Conservation (phyloP, 2,329 filamentous ascomycete species). For the Pleochaeta shiraiana region DNA sequence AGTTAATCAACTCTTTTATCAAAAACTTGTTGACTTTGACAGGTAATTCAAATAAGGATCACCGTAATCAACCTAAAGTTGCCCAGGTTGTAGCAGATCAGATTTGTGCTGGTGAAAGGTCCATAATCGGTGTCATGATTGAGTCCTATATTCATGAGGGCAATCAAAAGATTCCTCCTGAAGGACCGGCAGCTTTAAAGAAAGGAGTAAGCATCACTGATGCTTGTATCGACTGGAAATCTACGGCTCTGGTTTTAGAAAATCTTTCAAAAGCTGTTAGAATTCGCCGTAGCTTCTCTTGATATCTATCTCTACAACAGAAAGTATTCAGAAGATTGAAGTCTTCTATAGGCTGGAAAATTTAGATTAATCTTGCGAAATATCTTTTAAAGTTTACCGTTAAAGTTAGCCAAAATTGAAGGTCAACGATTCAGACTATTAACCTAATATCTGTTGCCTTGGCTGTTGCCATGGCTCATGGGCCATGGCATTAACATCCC, state of each 20-base stretch:
- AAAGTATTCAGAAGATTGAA: too few relatives aligned
- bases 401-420: too few relatives aligned
- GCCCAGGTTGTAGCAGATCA: constrained; percentile 64
- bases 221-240: constrained; percentile 88
- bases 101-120: constrained; percentile 57
- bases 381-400: too few relatives aligned
- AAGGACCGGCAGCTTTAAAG: constrained; percentile 67
- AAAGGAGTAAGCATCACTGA: constrained; percentile 96
- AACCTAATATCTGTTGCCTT: too few relatives aligned
- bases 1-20: constrained; percentile 32
- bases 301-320: too few relatives aligned
- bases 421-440: too few relatives aligned
- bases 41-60: constrained; percentile 40
- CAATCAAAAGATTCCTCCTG: constrained; percentile 73
- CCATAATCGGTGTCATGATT: constrained; percentile 96
- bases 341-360: too few relatives aligned
- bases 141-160: constrained; percentile 94
- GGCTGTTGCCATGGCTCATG: too few relatives aligned
- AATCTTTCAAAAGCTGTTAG: constrained; percentile 61
- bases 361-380: too few relatives aligned
- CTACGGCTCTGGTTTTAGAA: constrained; percentile 61
- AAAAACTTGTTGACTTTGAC: background rate
- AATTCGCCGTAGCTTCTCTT: constrained; percentile 15
- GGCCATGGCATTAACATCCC: too few relatives aligned
- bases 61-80: constrained; percentile 94